A percentile compares a stretch with the other conserved stretches of the same genome.
phyloP scores from a whole-genome alignment of 768 basidiomycete species.

The Naganishia friedmannii region DNA sequence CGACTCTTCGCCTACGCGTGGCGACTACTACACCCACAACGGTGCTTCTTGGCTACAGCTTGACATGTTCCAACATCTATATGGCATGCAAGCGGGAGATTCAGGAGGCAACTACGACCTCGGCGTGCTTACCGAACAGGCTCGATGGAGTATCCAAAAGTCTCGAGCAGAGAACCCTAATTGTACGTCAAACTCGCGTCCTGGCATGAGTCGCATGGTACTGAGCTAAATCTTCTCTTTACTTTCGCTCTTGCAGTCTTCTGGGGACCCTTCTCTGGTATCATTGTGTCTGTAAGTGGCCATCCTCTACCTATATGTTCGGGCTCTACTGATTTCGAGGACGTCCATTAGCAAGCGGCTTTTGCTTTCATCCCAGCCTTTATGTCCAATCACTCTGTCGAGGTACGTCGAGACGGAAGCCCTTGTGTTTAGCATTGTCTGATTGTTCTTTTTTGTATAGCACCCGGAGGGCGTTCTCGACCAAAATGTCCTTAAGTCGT shows the following conservation, averaged over 20 bases:
- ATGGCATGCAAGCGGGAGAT: constrained; percentile 19
- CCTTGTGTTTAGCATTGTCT: not conserved
- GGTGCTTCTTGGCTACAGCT: constrained; percentile 2
- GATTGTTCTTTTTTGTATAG: too few relatives aligned
- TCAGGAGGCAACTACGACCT: constrained; percentile 26
- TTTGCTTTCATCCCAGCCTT: constrained; percentile 24
- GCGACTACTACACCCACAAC: constrained; percentile 10
- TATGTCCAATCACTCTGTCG: constrained; percentile 21
- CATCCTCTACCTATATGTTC: not conserved
- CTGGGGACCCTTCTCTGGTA: constrained; percentile 15
- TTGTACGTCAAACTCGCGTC: not conserved
- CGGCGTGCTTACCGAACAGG: constrained; percentile 15
- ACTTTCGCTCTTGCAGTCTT: too few relatives aligned
- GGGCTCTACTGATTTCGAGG: not conserved
- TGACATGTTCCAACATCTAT: constrained; percentile 23
- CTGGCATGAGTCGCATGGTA: too few relatives aligned
- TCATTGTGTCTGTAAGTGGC: constrained; percentile 2
- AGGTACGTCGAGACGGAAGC: not conserved
- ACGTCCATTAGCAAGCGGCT: constrained; percentile 5
- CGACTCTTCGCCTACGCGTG: constrained; percentile 13
- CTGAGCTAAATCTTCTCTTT: too few relatives aligned
- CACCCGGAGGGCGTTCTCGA: constrained; percentile 19
- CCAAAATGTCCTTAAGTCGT: constrained; percentile 20
- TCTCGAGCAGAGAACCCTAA: constrained; percentile 27
- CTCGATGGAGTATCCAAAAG: constrained; percentile 22